Evolutionary conservation across 805 yeast genomes (phyloP), one percentile per base, ranked within the genome.

Genomic region (Candida verbasci): DNA sequence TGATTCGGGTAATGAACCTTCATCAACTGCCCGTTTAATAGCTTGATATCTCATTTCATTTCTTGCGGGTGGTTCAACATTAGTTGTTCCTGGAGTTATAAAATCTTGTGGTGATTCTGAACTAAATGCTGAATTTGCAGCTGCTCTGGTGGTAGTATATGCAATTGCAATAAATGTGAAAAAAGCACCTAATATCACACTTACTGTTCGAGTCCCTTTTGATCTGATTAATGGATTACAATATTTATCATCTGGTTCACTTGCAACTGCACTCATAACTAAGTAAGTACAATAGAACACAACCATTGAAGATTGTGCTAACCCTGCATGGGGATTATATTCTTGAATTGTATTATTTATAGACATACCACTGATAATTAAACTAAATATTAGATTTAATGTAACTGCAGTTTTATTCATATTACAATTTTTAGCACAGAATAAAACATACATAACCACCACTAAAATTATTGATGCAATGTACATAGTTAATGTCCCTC

Each of bases 301-400:
- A 24, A 95, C 97, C 89, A 94, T 89, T 11, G 96, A 88, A 9
- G 95, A 74, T 65, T 93, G 99, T 3, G 98, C 97, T 34, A 93
- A 68, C 1, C 98, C 99, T 1, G 96, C 95, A 48, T 84, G 86
- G 4, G 97, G 95, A 58, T 94, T 94, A 52, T 74, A 78, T 55
- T 87, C 97, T 60, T 93, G 97, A 15, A 93, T 81, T 17, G 72
- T 74, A 25, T 94, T 94, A 49, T 84, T 76, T 28, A 94, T 73
- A 0, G 96, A 85, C 39, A 88, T 56, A 0, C 64, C 74, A 0
- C 96, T 78, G 2, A 83, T 78, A 4, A 82, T 49, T 7, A 86
- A 24, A 1, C 82, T 70, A 29, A 89, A 62, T 2, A 87, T 52
- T 39, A 89, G 47, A 56, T 93, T 94, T 41, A 88, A 58, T 1